Evolutionary conservation across 108 stramenopile species (phyloP).

Genomic region (Thalassiosira profunda): DNA sequence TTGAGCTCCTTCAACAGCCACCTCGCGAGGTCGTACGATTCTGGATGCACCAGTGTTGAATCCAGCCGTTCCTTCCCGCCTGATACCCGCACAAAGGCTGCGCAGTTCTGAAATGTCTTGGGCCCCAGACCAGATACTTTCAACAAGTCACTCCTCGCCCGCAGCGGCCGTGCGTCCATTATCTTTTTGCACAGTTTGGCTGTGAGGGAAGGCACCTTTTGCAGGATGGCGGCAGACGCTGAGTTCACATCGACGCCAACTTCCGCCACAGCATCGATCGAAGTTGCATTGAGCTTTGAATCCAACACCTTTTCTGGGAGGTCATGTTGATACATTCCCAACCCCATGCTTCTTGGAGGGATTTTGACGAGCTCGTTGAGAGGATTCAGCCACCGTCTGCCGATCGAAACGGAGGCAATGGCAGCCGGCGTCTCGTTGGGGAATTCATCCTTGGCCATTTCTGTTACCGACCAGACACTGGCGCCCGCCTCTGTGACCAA

Average conservation of each 20-base stretch:
- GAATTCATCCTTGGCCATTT: conserved; percentile 60
- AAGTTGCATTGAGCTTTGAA: conserved; percentile 48
- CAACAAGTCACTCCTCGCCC: conserved; percentile 51
- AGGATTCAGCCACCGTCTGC: conserved; percentile 64
- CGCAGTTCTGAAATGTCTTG: conserved; percentile 71
- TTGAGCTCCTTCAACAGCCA: conserved; percentile 50
- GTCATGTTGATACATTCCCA: conserved; percentile 87
- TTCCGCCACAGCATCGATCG: conserved; percentile 60
- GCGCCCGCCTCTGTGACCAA: conserved; percentile 80
- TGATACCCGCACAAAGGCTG: conserved; percentile 55
- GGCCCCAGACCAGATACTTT: conserved; percentile 60
- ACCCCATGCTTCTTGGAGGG: conserved; percentile 61
- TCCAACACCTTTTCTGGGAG: conserved; percentile 57
- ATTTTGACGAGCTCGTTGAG: conserved; percentile 70
- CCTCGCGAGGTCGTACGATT: conserved; percentile 63
- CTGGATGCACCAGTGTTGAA: conserved; percentile 66
- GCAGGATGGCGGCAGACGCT: conserved; percentile 49
- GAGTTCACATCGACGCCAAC: conserved; percentile 69
- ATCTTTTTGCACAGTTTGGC: conserved; percentile 37
- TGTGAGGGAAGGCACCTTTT: conserved; percentile 65
- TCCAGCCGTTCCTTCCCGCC: conserved; percentile 62
- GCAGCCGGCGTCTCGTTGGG: conserved; percentile 53
- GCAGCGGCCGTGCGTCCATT: conserved; percentile 54
- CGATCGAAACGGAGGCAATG: conserved; percentile 68
- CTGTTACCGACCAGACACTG: conserved; percentile 76